Percentiles rank a stretch among this genome's conserved stretches.
phyloP scores from a whole-genome alignment of 148 eudicot species.

The Polygonum maritimum region DNA sequence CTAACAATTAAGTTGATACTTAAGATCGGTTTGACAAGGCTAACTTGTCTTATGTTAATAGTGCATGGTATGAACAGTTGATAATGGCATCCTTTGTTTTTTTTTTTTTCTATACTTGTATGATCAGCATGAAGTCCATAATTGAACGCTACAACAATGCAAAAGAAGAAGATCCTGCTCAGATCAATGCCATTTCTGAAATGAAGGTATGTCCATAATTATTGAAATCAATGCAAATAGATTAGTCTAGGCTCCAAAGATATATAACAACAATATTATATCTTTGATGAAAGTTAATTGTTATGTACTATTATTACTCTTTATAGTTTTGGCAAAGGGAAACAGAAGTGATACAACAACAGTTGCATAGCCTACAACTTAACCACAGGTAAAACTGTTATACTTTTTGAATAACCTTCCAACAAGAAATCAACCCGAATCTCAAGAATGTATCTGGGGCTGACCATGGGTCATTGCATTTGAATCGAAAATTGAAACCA shows the following conservation, averaged over 20 bases:
- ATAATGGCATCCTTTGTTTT: background rate
- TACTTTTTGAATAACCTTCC: background rate
- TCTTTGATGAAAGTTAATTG: background rate
- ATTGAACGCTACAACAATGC: slow-evolving; percentile 29
- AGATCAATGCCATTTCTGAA: slow-evolving; percentile 19
- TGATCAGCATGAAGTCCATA: slow-evolving; percentile 33
- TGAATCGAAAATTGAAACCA: too few species aligned
- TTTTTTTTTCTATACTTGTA: background rate
- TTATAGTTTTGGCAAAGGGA: slow-evolving; percentile 8
- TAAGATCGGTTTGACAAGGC: too few species aligned
- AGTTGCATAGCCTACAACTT: background rate
- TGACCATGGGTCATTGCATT: too few species aligned
- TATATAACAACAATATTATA: background rate
- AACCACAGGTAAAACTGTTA: background rate
- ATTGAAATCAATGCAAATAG: background rate
- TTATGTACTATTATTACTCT: background rate
- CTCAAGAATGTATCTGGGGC: background rate
- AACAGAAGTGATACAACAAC: slow-evolving; percentile 4
- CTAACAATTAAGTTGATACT: too few species aligned
- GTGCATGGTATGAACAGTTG: background rate
- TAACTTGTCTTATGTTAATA: background rate
- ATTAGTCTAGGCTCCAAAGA: background rate
- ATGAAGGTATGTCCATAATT: slow-evolving; percentile 19
- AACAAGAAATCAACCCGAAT: background rate
- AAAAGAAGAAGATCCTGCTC: slow-evolving; percentile 26